Evolutionary conservation across 2,329 filamentous ascomycete species (phyloP).

Genomic region (Fusarium anguioides): DNA sequence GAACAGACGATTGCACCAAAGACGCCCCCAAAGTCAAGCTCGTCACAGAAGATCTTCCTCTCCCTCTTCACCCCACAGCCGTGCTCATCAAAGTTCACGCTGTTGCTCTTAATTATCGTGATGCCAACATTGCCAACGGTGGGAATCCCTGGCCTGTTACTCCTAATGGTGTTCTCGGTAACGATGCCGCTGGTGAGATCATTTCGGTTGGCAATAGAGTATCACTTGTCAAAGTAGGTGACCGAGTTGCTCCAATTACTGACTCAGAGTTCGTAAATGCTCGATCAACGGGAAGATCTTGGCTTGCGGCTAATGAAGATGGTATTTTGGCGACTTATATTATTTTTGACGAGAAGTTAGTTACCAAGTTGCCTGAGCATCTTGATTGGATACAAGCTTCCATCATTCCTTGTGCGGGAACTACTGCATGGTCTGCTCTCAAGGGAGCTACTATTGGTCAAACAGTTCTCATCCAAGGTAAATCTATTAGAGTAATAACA

Average conservation of each 20-base stretch:
- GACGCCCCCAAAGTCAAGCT: constrained; percentile 50
- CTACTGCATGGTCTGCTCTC: constrained; percentile 59
- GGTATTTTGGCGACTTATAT: constrained; percentile 56
- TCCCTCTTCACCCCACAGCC: constrained; percentile 46
- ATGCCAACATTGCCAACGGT: constrained; percentile 52
- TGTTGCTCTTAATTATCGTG: constrained; percentile 51
- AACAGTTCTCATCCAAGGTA: constrained; percentile 58
- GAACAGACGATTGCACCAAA: constrained; percentile 47
- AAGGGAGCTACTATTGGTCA: constrained; percentile 53
- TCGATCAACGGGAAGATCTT: constrained; percentile 51
- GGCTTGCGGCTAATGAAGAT: constrained; percentile 58
- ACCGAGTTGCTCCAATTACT: constrained; percentile 53
- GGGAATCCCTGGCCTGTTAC: constrained; percentile 56
- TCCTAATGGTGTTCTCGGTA: constrained; percentile 48
- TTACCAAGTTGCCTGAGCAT: constrained; percentile 52
- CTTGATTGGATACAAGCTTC: constrained; percentile 52
- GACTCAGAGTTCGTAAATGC: constrained; percentile 55
- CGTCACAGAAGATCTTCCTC: constrained; percentile 48
- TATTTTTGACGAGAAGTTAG: constrained; percentile 53
- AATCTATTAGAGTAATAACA: rapidly evolving
- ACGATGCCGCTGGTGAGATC: constrained; percentile 57
- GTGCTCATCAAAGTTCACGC: constrained; percentile 49
- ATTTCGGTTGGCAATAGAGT: constrained; percentile 52
- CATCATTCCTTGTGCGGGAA: constrained; percentile 57
- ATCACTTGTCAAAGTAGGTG: constrained; percentile 47